Percentiles rank a stretch among this genome's conserved stretches.
Conservation (phyloP, 805 yeast species). For the Candida insectalens region DNA sequence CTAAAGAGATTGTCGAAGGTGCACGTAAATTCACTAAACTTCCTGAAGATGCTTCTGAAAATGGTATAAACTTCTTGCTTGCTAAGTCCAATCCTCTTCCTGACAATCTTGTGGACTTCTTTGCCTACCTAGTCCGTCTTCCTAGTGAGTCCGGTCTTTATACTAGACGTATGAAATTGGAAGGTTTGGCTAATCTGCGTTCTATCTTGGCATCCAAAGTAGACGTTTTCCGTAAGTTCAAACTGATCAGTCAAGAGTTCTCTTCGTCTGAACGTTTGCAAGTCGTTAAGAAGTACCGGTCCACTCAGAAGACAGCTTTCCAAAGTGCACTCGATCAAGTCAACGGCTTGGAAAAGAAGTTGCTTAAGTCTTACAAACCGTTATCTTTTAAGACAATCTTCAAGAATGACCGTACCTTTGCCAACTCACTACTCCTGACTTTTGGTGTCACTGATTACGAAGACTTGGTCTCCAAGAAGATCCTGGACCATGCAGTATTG, state of each 20-base stretch:
- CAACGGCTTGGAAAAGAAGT: conserved; percentile 33
- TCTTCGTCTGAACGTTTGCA: conserved; percentile 18
- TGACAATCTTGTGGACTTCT: conserved; percentile 36
- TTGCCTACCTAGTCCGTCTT: conserved; percentile 42
- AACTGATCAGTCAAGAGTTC: conserved; percentile 11
- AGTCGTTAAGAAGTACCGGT: conserved; percentile 35
- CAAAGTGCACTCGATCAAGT: conserved; percentile 35
- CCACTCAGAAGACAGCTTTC: conserved; percentile 39
- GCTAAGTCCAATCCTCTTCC: conserved; percentile 21
- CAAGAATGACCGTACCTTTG: conserved; percentile 29
- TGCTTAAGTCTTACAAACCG: conserved; percentile 37
- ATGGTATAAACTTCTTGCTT: conserved; percentile 32
- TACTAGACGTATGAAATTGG: conserved; percentile 46
- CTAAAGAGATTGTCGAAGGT: conserved; percentile 13
- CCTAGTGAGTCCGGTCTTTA: conserved; percentile 33
- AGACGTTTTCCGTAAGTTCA: conserved; percentile 26
- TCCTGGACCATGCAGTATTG: conserved; percentile 49
- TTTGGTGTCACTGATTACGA: conserved; percentile 50
- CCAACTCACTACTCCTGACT: conserved; percentile 38
- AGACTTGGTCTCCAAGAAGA: conserved; percentile 35
- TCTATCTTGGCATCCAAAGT: conserved; percentile 44
- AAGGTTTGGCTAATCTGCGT: conserved; percentile 48
- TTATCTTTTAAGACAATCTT: conserved; percentile 42
- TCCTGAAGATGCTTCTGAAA: conserved; percentile 27
- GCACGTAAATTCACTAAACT: conserved; percentile 27